Evolutionary conservation across 2,329 filamentous ascomycete species (phyloP), one percentile per base, ranked within the genome.

Genomic region (Sporothrix pseudoabietina): DNA sequence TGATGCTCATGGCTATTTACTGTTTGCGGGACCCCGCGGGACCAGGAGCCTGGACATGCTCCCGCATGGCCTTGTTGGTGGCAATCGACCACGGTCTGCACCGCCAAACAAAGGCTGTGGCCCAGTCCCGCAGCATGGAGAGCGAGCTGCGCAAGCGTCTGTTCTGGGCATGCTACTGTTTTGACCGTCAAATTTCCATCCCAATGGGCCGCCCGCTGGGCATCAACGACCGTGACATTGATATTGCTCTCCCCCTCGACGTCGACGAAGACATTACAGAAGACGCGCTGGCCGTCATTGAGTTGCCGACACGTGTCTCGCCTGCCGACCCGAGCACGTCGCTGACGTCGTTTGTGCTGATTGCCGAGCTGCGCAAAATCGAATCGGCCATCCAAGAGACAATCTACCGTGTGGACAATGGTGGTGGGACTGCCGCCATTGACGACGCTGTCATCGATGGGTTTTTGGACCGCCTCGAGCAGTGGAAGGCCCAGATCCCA

Each of bases 111-210:
- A 74, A 69, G 54, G 73, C 68, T 44, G 70, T 63, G 16, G 72
- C 69, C 3, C 73, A 73, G 9, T 35, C 68, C 9, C 69, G 69
- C 44, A 74, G 70, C 14, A 69, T 78, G 30, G 77, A 78, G 44
- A 73, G 76, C 44, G 77, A 77, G 79, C 80, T 79, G 73, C 70
- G 78, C 16, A 79, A 78, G 59, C 76, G 78, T 14, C 74, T 80
- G 3, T 81, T 81, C 68, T 80, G 79, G 79, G 76, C 76, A 5
- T 78, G 78, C 61, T 81, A 81, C 72, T 78, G 74, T 57, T 76
- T 80, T 8, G 80, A 81, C 73, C 77, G 80, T 35, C 77, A 79
- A 44, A 75, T 80, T 4, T 80, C 78, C 2, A 80, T 79, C 44
- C 77, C 78, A 5, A 74, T 80, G n/a, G 79, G 79, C 1, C 73